Conservation (phyloP, 331 rosid species). For the Quercus phellos region DNA sequence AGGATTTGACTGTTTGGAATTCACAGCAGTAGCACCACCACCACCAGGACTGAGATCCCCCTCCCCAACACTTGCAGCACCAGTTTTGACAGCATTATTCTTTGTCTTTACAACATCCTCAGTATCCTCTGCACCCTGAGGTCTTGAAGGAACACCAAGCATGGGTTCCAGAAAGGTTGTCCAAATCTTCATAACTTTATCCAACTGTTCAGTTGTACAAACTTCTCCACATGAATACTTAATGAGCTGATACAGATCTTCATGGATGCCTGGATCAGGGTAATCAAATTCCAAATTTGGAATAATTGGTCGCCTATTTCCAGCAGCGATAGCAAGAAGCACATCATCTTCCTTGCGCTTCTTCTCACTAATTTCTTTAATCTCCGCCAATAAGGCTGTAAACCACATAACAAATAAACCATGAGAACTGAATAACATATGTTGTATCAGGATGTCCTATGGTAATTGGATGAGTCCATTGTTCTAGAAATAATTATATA, state of each 20-base stretch:
- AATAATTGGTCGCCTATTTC: conserved; percentile 81
- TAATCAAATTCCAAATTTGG: conserved; percentile 88
- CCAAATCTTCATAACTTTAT: conserved; percentile 96
- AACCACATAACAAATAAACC: conserved; percentile 13
- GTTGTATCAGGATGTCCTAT: background rate
- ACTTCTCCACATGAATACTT: conserved; percentile 94
- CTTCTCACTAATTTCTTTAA: conserved; percentile 95
- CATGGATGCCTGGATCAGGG: conserved; percentile 81
- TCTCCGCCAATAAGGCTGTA: conserved; percentile 87
- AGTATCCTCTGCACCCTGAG: conserved; percentile 83
- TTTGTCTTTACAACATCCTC: conserved; percentile 76
- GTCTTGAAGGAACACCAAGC: conserved; percentile 83
- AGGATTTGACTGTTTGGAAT: conserved; percentile 50
- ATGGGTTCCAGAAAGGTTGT: conserved; percentile 88
- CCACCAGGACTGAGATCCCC: conserved; percentile 59
- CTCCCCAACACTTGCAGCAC: conserved; percentile 49
- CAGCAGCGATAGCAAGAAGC: conserved; percentile 93
- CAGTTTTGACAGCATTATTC: conserved; percentile 40
- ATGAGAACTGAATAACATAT: conserved; percentile 10
- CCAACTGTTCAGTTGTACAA: conserved; percentile 86
- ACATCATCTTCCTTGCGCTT: conserved; percentile 91
- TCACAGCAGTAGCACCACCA: conserved; percentile 42
- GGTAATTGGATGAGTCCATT: background rate
- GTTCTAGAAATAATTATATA: background rate
- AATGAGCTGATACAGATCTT: conserved; percentile 88